Percentiles rank a stretch among this genome's conserved stretches.
These are phyloP conservation scores for Ophiostoma sp. DNA, from an alignment of 2,329 filamentous ascomycete genomes.

Conservation along the genomic window DNA sequence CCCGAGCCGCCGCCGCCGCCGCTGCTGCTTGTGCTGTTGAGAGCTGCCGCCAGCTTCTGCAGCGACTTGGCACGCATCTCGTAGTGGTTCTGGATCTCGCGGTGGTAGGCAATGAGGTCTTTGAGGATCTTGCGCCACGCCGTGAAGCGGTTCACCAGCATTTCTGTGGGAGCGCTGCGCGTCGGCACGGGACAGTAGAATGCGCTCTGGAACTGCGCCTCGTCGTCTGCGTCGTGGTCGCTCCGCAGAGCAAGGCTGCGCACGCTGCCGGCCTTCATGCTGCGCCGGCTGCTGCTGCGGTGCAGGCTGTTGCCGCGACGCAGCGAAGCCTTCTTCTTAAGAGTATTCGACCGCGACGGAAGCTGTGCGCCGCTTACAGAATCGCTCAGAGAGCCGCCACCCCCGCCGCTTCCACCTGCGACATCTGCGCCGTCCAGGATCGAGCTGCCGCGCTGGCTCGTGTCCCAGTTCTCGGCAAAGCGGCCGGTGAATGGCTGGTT, in stretches of 20 bases:
- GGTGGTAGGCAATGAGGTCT: constrained; percentile 88
- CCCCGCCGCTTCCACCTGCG: constrained; percentile 20
- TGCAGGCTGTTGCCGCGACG: constrained; percentile 68
- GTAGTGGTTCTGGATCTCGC: constrained; percentile 84
- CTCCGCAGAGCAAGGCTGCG: constrained; percentile 71
- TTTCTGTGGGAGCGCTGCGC: constrained; percentile 78
- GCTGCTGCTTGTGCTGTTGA: constrained; percentile 68
- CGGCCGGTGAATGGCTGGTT: constrained; percentile 35
- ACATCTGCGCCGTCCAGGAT: constrained; percentile 48
- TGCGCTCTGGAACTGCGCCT: constrained; percentile 60
- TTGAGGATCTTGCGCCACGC: constrained; percentile 95
- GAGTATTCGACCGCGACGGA: constrained; percentile 58
- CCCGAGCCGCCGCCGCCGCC: neutral
- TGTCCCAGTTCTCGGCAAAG: constrained; percentile 69
- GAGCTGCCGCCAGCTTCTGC: constrained; percentile 73
- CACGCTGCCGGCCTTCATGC: constrained; percentile 80
- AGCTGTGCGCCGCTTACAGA: constrained; percentile 34
- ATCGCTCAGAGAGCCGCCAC: constrained; percentile 37
- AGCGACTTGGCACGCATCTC: constrained; percentile 78
- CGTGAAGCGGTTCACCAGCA: constrained; percentile 82
- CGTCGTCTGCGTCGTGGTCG: constrained; percentile 59
- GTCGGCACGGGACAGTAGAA: constrained; percentile 90
- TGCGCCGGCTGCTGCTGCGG: constrained; percentile 73
- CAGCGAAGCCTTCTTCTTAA: constrained; percentile 83
- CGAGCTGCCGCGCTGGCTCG: constrained; percentile 60